A percentile compares a stretch with the other conserved stretches of the same genome.
Evolutionary conservation across 192 early-diverging fungal genomes (phyloP).

Genomic region (Backusella tarrabulga): DNA sequence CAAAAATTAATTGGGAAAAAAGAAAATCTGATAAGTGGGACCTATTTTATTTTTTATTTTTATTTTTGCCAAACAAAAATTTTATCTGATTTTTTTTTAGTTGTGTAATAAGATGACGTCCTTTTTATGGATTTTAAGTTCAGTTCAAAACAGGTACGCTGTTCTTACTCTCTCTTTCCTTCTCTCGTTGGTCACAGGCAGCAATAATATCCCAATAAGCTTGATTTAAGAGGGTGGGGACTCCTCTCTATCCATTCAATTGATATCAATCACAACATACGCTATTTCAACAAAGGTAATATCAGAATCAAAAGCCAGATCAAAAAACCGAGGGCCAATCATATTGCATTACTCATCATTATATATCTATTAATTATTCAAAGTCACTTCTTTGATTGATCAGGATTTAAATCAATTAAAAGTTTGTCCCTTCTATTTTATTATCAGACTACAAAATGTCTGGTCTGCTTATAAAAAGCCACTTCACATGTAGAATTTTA

Average conservation of each 20-base stretch:
- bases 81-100: constrained; percentile 1
- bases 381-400: background rate
- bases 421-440: background rate
- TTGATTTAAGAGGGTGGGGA: too few relatives aligned
- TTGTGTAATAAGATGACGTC: background rate
- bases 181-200: background rate
- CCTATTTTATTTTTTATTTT: constrained; percentile 8
- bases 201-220: too few relatives aligned
- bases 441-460: too few relatives aligned
- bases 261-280: too few relatives aligned
- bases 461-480: background rate
- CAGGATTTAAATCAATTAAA: background rate
- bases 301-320: background rate
- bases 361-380: background rate
- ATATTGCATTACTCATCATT: background rate
- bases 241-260: too few relatives aligned
- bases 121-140: background rate
- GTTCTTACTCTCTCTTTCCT: background rate
- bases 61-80: constrained; percentile 7
- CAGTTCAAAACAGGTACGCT: background rate
- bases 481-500: background rate
- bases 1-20: background rate
- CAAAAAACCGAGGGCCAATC: background rate
- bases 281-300: background rate
- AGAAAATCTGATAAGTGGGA: constrained; percentile 12